Percentiles rank a stretch among this genome's conserved stretches.
Evolutionary conservation across 2,329 filamentous ascomycete genomes (phyloP).

Genomic region (Reticulascus tulasneorum): DNA sequence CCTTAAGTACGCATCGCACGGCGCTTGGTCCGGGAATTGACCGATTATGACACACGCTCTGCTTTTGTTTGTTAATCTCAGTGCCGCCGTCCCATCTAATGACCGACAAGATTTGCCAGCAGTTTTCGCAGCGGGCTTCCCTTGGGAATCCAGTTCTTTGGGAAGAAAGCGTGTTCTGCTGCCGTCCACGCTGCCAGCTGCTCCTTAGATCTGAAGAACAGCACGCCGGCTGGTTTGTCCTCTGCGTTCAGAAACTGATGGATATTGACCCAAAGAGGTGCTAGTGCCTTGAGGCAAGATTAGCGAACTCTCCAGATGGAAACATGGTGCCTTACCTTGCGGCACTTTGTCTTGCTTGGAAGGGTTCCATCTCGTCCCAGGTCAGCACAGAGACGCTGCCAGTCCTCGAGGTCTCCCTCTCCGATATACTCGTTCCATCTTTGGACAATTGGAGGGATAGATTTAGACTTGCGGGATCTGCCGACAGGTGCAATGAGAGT

Average conservation of each 20-base stretch:
- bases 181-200: slow-evolving; percentile 33
- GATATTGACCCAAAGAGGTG: slow-evolving; percentile 44
- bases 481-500: too few relatives aligned
- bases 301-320: background rate
- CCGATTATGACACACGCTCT: too few relatives aligned
- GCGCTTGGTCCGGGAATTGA: too few relatives aligned
- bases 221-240: slow-evolving; percentile 19
- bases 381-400: slow-evolving; percentile 40
- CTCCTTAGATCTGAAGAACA: slow-evolving; percentile 25
- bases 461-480: too few relatives aligned
- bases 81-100: too few relatives aligned
- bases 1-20: too few relatives aligned
- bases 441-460: background rate
- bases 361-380: slow-evolving; percentile 34
- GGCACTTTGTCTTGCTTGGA: slow-evolving; percentile 40
- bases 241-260: slow-evolving; percentile 39
- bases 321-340: slow-evolving; percentile 28
- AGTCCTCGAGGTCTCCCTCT: slow-evolving; percentile 31
- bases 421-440: slow-evolving; percentile 27
- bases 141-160: slow-evolving; percentile 37
- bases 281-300: slow-evolving; percentile 29
- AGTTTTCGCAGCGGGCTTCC: slow-evolving; percentile 35
- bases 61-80: too few relatives aligned
- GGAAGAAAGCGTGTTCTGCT: slow-evolving; percentile 34
- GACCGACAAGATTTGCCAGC: slow-evolving; percentile 26